A percentile compares a stretch with the other conserved stretches of the same genome.
Evolutionary conservation across 768 basidiomycete species (phyloP).

Genomic region (Tylopilus subfusipes): DNA sequence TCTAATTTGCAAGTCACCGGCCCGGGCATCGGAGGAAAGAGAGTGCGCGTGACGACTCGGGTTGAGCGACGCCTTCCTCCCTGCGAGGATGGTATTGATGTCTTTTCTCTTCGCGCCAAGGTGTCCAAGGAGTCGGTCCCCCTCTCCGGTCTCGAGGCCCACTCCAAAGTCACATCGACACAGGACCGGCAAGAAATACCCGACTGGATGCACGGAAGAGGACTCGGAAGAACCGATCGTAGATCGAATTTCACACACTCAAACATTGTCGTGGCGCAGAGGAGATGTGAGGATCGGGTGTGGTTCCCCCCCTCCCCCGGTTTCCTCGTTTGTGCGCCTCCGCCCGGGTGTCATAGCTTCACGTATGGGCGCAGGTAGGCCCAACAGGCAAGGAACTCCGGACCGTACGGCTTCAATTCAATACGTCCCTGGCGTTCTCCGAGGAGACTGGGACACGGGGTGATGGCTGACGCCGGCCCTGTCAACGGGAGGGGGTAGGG

Average conservation of each 20-base stretch:
- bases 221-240: neutral
- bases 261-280: neutral
- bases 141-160: too few species aligned
- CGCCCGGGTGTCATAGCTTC: too few species aligned
- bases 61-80: too few species aligned
- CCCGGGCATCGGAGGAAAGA: neutral
- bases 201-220: too few species aligned
- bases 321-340: neutral
- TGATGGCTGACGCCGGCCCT: neutral
- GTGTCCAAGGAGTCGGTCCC: too few species aligned
- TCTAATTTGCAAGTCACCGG: neutral
- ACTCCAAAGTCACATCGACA: too few species aligned
- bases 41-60: too few species aligned
- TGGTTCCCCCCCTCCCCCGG: neutral
- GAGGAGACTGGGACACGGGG: constrained; percentile 1
- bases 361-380: too few species aligned
- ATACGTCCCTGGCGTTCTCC: neutral
- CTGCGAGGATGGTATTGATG: too few species aligned
- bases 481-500: neutral
- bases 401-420: neutral
- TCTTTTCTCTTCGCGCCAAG: too few species aligned
- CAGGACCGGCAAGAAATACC: too few species aligned
- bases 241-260: neutral
- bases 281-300: too few species aligned
- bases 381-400: neutral